A percentile compares a stretch with the other conserved stretches of the same genome.
These are phyloP conservation scores for Phoma sp. DNA, from an alignment of 2,329 filamentous ascomycete genomes.

Conservation along the genomic window DNA sequence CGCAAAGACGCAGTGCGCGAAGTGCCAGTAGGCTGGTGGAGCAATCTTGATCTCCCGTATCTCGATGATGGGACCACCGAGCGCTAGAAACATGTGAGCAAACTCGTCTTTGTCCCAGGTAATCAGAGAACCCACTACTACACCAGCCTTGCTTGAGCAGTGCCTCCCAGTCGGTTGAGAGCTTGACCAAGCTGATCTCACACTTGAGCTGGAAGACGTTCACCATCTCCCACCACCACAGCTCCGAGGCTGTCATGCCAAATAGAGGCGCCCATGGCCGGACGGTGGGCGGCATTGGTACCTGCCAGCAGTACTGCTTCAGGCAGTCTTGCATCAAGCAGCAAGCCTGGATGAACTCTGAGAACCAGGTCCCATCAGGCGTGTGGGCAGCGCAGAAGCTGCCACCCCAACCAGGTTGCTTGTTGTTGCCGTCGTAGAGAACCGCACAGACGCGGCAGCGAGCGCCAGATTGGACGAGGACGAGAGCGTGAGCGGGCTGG, in stretches of 20 bases:
- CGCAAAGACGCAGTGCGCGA: constrained; percentile 12
- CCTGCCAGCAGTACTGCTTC: not conserved
- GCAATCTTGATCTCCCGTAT: constrained; percentile 3
- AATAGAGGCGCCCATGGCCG: not conserved
- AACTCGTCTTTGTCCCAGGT: not conserved
- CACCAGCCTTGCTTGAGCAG: not conserved
- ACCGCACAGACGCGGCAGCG: not conserved
- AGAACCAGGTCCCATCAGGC: not conserved
- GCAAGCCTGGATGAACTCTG: not conserved
- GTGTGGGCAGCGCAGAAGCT: not conserved
- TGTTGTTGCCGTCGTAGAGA: not conserved
- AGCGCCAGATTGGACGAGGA: not conserved
- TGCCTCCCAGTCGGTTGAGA: not conserved
- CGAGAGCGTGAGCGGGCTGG: not conserved
- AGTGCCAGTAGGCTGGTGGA: not conserved
- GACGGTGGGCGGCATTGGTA: not conserved
- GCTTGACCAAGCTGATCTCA: not conserved
- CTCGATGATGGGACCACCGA: not conserved
- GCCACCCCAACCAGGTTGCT: not conserved
- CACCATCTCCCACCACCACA: not conserved
- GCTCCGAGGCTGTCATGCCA: not conserved
- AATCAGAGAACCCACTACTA: not conserved
- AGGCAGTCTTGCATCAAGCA: not conserved
- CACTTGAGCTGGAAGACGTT: not conserved
- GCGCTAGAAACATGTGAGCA: not conserved